Conservation (phyloP, 2,329 filamentous ascomycete genomes). For the Ascochyta viciae-villosae region DNA sequence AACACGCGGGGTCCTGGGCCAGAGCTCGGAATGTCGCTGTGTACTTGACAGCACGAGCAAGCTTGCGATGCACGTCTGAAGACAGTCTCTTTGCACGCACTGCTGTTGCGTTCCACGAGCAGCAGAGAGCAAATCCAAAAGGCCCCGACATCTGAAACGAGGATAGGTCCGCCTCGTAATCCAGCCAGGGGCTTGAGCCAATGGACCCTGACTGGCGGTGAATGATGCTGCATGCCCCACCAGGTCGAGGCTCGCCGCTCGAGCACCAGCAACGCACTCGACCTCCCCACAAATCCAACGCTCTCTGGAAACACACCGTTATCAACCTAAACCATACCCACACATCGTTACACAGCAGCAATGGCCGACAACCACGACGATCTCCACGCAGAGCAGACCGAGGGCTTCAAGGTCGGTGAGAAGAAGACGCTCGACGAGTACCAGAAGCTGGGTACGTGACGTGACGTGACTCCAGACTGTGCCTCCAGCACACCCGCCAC, state of each 20-base stretch:
- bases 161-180: constrained; percentile 5
- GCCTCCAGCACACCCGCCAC: neutral
- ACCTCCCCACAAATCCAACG: constrained; percentile 13
- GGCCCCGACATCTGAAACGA: constrained; percentile 3
- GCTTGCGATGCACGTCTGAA: neutral
- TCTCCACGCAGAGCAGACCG: constrained; percentile 83
- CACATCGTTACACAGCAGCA: constrained; percentile 18
- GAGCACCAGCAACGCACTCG: constrained; percentile 18
- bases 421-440: constrained; percentile 98
- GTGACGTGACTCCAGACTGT: constrained; percentile 65
- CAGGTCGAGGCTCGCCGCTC: constrained; percentile 27
- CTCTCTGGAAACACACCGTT: constrained; percentile 20
- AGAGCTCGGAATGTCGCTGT: neutral
- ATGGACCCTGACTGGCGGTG: constrained; percentile 26
- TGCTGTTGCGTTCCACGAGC: neutral
- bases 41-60: neutral
- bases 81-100: neutral
- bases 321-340: constrained; percentile 2
- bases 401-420: constrained; percentile 97
- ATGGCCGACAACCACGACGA: constrained; percentile 70
- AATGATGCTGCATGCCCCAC: constrained; percentile 31
- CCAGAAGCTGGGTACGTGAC: constrained; percentile 81
- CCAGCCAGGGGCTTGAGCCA: constrained; percentile 8
- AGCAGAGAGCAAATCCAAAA: neutral
- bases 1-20: constrained; percentile 1